Conservation (phyloP, 1,284 basidiomycete genomes). For the Pholiota adiposa region DNA sequence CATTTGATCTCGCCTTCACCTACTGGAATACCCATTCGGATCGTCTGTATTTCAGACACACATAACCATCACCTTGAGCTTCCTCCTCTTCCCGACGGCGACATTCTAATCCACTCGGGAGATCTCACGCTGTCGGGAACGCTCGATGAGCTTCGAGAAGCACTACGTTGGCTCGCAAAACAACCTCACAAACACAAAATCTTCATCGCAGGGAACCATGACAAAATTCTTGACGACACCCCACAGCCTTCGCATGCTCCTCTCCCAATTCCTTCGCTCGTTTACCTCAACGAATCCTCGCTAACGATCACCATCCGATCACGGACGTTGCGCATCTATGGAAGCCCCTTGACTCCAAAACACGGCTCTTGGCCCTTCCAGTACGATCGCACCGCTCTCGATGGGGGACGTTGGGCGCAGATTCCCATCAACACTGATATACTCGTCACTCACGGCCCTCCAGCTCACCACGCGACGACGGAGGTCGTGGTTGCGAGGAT, state of each 20-base stretch:
- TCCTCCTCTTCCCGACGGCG: slow-evolving; percentile 41
- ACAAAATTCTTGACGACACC: slow-evolving; percentile 28
- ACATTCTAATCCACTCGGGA: slow-evolving; percentile 49
- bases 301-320: slow-evolving; percentile 28
- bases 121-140: slow-evolving; percentile 41
- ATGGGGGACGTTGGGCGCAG: slow-evolving; percentile 17
- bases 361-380: slow-evolving; percentile 41
- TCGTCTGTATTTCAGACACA: slow-evolving; percentile 47
- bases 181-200: slow-evolving; percentile 42
- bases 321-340: slow-evolving; percentile 35
- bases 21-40: neutral
- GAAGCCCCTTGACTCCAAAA: slow-evolving; percentile 39
- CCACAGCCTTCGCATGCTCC: slow-evolving; percentile 22
- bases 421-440: slow-evolving; percentile 37
- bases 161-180: slow-evolving; percentile 31
- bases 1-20: neutral
- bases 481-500: slow-evolving; percentile 34
- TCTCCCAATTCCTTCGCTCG: slow-evolving; percentile 1
- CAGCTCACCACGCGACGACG: slow-evolving; percentile 36
- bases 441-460: slow-evolving; percentile 48
- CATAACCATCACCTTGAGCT: slow-evolving; percentile 37
- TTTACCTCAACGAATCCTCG: slow-evolving; percentile 33
- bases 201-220: slow-evolving; percentile 48
- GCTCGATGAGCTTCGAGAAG: slow-evolving; percentile 32
- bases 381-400: slow-evolving; percentile 32